A percentile compares a stretch with the other conserved stretches of the same genome.
phyloP scores from a whole-genome alignment of 441 rosid species.

The Adansonia grandidieri region DNA sequence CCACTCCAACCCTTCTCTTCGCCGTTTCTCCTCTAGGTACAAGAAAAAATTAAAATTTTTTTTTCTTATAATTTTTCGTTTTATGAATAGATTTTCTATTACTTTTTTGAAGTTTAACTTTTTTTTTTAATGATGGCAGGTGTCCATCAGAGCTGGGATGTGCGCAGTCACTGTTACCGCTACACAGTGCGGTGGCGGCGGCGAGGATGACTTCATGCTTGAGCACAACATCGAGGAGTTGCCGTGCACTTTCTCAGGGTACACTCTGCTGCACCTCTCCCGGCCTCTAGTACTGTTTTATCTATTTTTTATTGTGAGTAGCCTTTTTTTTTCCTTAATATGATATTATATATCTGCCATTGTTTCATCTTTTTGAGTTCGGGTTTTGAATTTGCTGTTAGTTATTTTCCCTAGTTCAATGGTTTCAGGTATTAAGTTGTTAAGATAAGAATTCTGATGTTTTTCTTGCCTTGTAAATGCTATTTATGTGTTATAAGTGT shows the following conservation, averaged over 20 bases:
- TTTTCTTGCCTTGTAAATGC: not conserved
- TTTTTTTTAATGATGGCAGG: conserved; percentile 35
- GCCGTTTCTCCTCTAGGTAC: conserved; percentile 69
- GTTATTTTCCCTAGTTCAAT: not conserved
- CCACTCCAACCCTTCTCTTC: conserved; percentile 46
- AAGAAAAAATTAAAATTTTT: too few relatives aligned
- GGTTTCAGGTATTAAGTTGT: not conserved
- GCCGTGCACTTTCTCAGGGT: conserved; percentile 97
- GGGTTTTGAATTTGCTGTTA: not conserved
- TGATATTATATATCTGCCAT: conserved; percentile 9
- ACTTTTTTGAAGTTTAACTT: not conserved
- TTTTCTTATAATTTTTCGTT: not conserved
- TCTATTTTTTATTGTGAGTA: conserved; percentile 55
- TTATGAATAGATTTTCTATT: not conserved
- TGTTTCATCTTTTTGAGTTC: not conserved
- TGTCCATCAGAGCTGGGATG: conserved; percentile 74
- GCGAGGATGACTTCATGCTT: conserved; percentile 86
- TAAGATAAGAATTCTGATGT: not conserved
- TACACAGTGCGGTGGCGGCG: conserved; percentile 81
- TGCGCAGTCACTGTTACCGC: conserved; percentile 79
- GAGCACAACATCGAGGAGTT: conserved; percentile 78
- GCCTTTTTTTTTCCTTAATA: conserved; percentile 21
- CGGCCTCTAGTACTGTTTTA: conserved; percentile 65
- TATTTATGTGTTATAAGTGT: not conserved
- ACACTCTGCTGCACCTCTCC: conserved; percentile 99